Conservation (phyloP, 164 flowering plant species). For the Vitis labrusca region DNA sequence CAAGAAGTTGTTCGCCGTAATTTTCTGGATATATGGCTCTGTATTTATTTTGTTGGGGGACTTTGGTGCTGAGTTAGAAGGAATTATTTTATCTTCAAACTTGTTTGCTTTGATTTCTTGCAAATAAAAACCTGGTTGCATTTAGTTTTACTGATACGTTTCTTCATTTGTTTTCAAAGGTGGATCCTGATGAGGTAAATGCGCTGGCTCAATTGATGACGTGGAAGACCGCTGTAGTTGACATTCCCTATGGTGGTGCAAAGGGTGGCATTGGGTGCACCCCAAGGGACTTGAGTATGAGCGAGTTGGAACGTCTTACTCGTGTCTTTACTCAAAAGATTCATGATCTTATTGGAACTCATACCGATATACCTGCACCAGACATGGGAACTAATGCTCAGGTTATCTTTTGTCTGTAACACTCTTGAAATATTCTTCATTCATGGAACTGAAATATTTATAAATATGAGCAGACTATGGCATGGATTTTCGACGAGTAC, state of each 20-base stretch:
- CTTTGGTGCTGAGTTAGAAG: too few species aligned
- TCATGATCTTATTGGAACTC: slow-evolving; percentile 77
- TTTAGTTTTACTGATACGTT: not conserved
- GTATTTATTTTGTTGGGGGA: not conserved
- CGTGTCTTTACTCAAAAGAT: slow-evolving; percentile 88
- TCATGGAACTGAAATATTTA: not conserved
- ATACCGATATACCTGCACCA: slow-evolving; percentile 83
- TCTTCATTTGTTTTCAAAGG: slow-evolving; percentile 29
- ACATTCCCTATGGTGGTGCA: slow-evolving; percentile 86
- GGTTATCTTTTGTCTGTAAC: slow-evolving; percentile 24
- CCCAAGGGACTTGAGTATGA: slow-evolving; percentile 56
- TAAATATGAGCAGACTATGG: slow-evolving; percentile 61
- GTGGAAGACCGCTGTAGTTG: slow-evolving; percentile 83
- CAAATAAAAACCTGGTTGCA: too few species aligned
- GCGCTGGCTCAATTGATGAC: slow-evolving; percentile 87
- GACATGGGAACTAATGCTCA: slow-evolving; percentile 89
- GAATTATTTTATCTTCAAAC: too few species aligned
- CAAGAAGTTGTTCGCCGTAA: too few species aligned
- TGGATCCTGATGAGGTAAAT: slow-evolving; percentile 89
- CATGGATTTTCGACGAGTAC: slow-evolving; percentile 87
- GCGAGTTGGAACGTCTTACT: slow-evolving; percentile 75
- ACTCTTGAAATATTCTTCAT: not conserved
- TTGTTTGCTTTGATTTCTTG: too few species aligned
- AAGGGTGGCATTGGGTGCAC: slow-evolving; percentile 84
- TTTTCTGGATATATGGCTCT: too few species aligned